Evolutionary conservation across 371 early-diverging fungal genomes (phyloP).

Genomic region (Massospora cicadina): DNA sequence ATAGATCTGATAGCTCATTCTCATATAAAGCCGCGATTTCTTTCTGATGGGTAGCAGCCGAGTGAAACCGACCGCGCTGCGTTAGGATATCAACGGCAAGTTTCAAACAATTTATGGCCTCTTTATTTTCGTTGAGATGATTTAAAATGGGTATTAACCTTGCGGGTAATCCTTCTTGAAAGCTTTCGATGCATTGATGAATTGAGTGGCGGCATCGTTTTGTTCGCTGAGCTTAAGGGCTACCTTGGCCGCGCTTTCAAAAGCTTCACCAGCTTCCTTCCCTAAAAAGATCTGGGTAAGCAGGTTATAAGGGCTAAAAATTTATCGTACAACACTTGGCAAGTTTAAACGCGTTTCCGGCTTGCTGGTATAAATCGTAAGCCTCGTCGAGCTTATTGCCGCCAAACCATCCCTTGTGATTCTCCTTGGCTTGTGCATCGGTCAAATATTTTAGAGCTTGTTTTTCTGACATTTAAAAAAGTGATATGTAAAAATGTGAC

Average conservation of each 20-base stretch:
- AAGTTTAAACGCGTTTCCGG: constrained; percentile 78
- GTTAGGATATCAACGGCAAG: constrained; percentile 60
- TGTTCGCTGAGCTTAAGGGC: constrained; percentile 41
- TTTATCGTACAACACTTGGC: constrained; percentile 57
- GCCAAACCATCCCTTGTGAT: constrained; percentile 64
- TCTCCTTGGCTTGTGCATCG: constrained; percentile 55
- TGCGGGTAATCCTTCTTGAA: constrained; percentile 65
- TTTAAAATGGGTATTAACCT: constrained; percentile 24
- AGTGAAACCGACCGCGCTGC: constrained; percentile 68
- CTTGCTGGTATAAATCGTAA: constrained; percentile 72
- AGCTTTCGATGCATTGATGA: constrained; percentile 68
- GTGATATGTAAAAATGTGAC: neutral
- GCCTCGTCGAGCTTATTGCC: constrained; percentile 83
- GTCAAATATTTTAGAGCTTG: constrained; percentile 49
- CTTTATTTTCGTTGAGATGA: constrained; percentile 18
- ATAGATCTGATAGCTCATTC: constrained; percentile 59
- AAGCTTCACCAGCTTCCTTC: constrained; percentile 86
- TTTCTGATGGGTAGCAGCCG: constrained; percentile 82
- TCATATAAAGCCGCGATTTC: constrained; percentile 89
- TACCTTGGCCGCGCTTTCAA: constrained; percentile 57
- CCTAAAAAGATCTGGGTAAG: constrained; percentile 23
- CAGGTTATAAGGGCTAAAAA: constrained; percentile 2
- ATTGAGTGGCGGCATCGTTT: constrained; percentile 70
- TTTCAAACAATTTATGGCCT: constrained; percentile 50
- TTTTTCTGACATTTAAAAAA: constrained; percentile 41